A percentile compares a stretch with the other conserved stretches of the same genome.
phyloP scores from a whole-genome alignment of 345 rosid genomes.

The Viola odorata region DNA sequence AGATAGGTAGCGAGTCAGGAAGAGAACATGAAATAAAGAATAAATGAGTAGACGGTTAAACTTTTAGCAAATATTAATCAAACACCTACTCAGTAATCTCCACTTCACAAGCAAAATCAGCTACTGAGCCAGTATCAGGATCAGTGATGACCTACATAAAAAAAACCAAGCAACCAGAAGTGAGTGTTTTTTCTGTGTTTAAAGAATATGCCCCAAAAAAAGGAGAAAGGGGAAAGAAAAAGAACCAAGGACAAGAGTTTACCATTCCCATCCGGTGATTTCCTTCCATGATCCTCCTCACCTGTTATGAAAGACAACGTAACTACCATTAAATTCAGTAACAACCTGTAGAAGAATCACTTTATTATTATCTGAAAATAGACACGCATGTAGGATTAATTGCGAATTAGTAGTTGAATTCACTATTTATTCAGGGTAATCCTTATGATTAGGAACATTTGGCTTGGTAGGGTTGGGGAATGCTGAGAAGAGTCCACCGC shows the following conservation, averaged over 20 bases:
- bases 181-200: slow-evolving; percentile 12
- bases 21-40: not conserved
- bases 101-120: slow-evolving; percentile 93
- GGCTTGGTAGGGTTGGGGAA: too few relatives aligned
- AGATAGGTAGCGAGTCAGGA: not conserved
- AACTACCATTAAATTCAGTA: not conserved
- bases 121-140: slow-evolving; percentile 57
- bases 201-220: not conserved
- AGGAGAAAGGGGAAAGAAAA: slow-evolving; percentile 19
- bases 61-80: slow-evolving; percentile 2
- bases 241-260: slow-evolving; percentile 9
- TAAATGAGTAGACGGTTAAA: slow-evolving; percentile 1
- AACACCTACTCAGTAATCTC: slow-evolving; percentile 88
- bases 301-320: slow-evolving; percentile 32
- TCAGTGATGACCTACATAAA: slow-evolving; percentile 67
- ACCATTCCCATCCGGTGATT: slow-evolving; percentile 99
- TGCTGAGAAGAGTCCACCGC: too few relatives aligned
- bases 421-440: too few relatives aligned
- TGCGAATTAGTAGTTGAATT: too few relatives aligned
- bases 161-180: not conserved
- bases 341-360: too few relatives aligned
- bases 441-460: too few relatives aligned
- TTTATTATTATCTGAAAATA: too few relatives aligned
- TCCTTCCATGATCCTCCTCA: slow-evolving; percentile 97
- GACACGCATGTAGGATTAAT: too few relatives aligned